These are phyloP conservation scores for Aspergillus campestris DNA, from an alignment of 495 filamentous ascomycete genomes.

Conservation along the genomic window DNA sequence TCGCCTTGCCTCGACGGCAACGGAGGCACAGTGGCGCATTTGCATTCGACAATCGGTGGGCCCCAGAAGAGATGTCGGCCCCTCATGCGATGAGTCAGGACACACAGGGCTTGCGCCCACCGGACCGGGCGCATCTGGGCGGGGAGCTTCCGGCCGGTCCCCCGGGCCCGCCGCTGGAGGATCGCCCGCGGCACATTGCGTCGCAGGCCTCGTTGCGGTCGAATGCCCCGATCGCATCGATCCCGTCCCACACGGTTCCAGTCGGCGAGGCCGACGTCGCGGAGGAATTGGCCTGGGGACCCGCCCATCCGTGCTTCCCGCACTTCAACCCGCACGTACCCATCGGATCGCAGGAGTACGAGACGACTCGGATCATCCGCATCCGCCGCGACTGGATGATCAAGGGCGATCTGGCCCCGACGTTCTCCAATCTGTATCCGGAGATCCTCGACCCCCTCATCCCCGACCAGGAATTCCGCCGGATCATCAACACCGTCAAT, in stretches of 20 bases:
- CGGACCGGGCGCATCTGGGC: constrained; percentile 23
- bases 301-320: constrained; percentile 83
- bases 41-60: constrained; percentile 27
- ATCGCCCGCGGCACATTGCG: constrained; percentile 27
- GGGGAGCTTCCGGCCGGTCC: constrained; percentile 16
- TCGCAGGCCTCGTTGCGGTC: constrained; percentile 35
- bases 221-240: constrained; percentile 32
- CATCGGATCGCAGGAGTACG: constrained; percentile 59
- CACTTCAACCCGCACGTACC: constrained; percentile 92
- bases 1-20: constrained; percentile 57
- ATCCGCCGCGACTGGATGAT: constrained; percentile 86
- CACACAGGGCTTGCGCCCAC: constrained; percentile 23
- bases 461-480: constrained; percentile 72
- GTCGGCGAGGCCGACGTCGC: constrained; percentile 41
- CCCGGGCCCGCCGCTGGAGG: constrained; percentile 10
- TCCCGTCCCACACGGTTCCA: constrained; percentile 34
- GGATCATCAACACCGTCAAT: constrained; percentile 71
- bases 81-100: constrained; percentile 25
- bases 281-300: constrained; percentile 64
- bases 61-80: constrained; percentile 39
- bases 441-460: constrained; percentile 85
- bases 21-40: constrained; percentile 27
- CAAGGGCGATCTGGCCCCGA: constrained; percentile 82
- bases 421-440: constrained; percentile 88
- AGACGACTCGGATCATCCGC: constrained; percentile 79